Conservation (phyloP, 148 eudicot species). For the Spergularia bocconei region DNA sequence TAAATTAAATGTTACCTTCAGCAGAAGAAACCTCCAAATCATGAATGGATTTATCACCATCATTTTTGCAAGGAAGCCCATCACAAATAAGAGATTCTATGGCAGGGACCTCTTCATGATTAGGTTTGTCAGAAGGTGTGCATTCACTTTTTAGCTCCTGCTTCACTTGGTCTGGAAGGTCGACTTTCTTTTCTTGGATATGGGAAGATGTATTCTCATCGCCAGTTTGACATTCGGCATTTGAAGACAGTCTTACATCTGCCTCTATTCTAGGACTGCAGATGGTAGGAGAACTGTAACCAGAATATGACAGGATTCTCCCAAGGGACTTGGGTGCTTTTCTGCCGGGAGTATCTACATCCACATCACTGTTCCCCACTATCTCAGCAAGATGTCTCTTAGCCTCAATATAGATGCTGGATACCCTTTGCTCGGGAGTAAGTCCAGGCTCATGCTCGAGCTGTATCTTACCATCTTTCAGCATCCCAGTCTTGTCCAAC, state of each 20-base stretch:
- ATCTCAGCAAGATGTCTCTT: slow-evolving; percentile 91
- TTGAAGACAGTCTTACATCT: slow-evolving; percentile 36
- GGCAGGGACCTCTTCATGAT: slow-evolving; percentile 27
- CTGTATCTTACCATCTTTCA: slow-evolving; percentile 24
- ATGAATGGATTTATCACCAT: slow-evolving; percentile 25
- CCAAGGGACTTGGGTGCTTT: slow-evolving; percentile 66
- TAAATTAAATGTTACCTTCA: slow-evolving; percentile 28
- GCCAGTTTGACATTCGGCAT: slow-evolving; percentile 25
- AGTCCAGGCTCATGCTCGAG: slow-evolving; percentile 26
- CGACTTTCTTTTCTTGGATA: slow-evolving; percentile 24
- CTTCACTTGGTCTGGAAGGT: slow-evolving; percentile 26
- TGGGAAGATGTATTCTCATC: slow-evolving; percentile 27
- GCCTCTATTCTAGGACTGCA: slow-evolving; percentile 58
- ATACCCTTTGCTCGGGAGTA: slow-evolving; percentile 48
- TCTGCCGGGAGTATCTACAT: slow-evolving; percentile 37
- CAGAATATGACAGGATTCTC: slow-evolving; percentile 67
- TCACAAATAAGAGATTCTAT: slow-evolving; percentile 21
- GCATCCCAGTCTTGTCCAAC: slow-evolving; percentile 35
- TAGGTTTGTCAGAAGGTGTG: slow-evolving; percentile 23
- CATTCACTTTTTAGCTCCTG: slow-evolving; percentile 29
- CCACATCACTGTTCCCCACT: slow-evolving; percentile 55
- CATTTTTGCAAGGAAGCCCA: slow-evolving; percentile 27
- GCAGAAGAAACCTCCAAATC: slow-evolving; percentile 21
- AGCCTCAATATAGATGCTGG: slow-evolving; percentile 72
- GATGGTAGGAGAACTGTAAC: slow-evolving; percentile 53